These are phyloP conservation scores for Fusarium vanettenii DNA, from an alignment of 2,329 filamentous ascomycete genomes.

Conservation along the genomic window DNA sequence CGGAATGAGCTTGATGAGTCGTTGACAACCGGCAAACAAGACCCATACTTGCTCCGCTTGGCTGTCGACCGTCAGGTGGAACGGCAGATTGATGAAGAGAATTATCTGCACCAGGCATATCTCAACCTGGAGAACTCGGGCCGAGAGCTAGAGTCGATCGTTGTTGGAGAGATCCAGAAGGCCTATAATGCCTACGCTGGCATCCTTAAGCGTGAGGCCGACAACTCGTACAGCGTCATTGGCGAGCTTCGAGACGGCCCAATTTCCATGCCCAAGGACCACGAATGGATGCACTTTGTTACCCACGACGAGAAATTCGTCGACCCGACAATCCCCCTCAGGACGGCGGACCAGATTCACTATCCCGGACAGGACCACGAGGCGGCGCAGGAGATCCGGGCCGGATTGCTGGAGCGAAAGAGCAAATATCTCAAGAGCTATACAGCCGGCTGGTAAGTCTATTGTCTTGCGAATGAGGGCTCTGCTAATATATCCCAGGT, in stretches of 20 bases:
- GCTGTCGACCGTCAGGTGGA: conserved; percentile 91
- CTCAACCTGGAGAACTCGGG: conserved; percentile 95
- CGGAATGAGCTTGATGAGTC: conserved; percentile 83
- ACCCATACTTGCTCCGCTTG: conserved; percentile 89
- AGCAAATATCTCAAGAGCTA: conserved; percentile 99
- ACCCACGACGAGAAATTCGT: conserved; percentile 86
- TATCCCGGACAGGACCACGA: conserved; percentile 93
- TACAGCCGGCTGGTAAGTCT: conserved; percentile 86
- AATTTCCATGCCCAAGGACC: conserved; percentile 92
- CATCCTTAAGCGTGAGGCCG: conserved; percentile 91
- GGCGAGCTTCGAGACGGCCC: conserved; percentile 87
- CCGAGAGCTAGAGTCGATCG: conserved; percentile 93
- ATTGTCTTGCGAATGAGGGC: background rate
- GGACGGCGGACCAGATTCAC: conserved; percentile 83
- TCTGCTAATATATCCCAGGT: conserved; percentile 65
- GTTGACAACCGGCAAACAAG: conserved; percentile 82
- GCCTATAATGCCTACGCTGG: conserved; percentile 94
- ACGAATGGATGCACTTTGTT: conserved; percentile 90
- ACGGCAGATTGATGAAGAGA: conserved; percentile 94
- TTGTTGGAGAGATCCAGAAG: conserved; percentile 97
- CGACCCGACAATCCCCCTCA: conserved; percentile 82
- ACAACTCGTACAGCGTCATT: conserved; percentile 80
- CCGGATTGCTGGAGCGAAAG: conserved; percentile 94
- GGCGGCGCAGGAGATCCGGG: conserved; percentile 83
- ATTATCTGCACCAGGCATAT: conserved; percentile 96